Evolutionary conservation across 1,284 basidiomycete genomes (phyloP).

Genomic region (Tranzscheliella williamsii): DNA sequence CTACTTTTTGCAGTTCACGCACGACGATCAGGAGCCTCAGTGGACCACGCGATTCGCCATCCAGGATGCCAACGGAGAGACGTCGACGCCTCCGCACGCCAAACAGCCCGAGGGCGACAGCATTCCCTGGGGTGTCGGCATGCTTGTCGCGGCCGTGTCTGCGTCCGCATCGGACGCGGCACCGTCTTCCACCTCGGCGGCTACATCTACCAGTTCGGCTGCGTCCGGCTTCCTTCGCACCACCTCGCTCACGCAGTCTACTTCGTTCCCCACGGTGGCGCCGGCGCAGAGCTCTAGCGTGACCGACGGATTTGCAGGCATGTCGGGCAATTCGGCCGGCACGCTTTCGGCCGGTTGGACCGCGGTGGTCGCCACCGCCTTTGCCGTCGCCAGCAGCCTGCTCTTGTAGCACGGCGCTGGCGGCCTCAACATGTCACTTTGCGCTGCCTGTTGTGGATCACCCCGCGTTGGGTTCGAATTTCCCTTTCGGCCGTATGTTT

Average conservation of each 20-base stretch:
- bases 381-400: too few species aligned
- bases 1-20: constrained; percentile 57
- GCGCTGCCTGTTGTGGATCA: too few species aligned
- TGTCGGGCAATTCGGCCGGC: constrained; percentile 1
- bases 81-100: constrained; percentile 64
- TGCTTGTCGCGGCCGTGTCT: constrained; percentile 64
- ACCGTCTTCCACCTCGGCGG: constrained; percentile 5
- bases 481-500: too few species aligned
- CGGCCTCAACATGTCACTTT: too few species aligned
- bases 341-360: too few species aligned
- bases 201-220: constrained; percentile 3
- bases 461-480: too few species aligned
- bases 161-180: constrained; percentile 5
- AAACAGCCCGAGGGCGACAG: constrained; percentile 67
- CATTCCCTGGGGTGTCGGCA: constrained; percentile 74
- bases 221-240: constrained; percentile 1
- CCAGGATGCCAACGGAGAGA: constrained; percentile 66
- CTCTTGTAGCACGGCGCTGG: too few species aligned
- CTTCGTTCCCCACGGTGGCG: too few species aligned
- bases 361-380: too few species aligned
- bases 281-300: too few species aligned
- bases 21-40: constrained; percentile 61
- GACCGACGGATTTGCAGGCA: too few species aligned
- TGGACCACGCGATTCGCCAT: constrained; percentile 85
- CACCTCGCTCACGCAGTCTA: too few species aligned